phyloP scores from a whole-genome alignment of 2,329 filamentous ascomycete genomes.

The Chaetomiaceae sp. region DNA sequence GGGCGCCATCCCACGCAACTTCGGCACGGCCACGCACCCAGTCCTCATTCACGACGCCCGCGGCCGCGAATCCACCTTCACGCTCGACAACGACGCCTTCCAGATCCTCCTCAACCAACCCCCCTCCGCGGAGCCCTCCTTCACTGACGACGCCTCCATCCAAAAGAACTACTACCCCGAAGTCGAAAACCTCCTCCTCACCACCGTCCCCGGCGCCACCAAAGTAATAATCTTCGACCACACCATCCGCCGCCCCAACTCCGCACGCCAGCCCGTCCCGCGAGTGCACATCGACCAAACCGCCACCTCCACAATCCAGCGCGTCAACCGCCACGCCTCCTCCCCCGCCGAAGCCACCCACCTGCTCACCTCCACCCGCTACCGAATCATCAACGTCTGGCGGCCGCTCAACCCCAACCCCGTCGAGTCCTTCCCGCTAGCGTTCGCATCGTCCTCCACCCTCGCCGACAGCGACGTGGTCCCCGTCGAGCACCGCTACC shows the following conservation, averaged over 20 bases:
- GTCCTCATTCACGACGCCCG: constrained; percentile 69
- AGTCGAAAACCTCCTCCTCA: constrained; percentile 65
- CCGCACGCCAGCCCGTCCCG: constrained; percentile 63
- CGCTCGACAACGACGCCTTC: constrained; percentile 56
- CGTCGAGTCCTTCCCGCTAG: constrained; percentile 62
- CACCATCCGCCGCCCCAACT: constrained; percentile 67
- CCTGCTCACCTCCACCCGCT: constrained; percentile 58
- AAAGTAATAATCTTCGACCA: constrained; percentile 78
- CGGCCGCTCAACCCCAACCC: constrained; percentile 56
- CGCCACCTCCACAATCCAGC: constrained; percentile 55
- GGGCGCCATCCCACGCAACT: constrained; percentile 63
- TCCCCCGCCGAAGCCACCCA: constrained; percentile 56
- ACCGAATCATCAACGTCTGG: constrained; percentile 88
- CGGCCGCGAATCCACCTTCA: constrained; percentile 51
- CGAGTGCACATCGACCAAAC: constrained; percentile 84
- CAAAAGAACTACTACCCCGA: constrained; percentile 76
- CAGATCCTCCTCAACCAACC: constrained; percentile 55
- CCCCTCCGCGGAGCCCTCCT: constrained; percentile 49
- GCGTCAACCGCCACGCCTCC: constrained; percentile 63
- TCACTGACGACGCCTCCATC: constrained; percentile 66
- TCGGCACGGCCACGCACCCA: constrained; percentile 42
- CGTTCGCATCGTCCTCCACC: constrained; percentile 60
- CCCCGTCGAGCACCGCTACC: constrained; percentile 69
- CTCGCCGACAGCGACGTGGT: constrained; percentile 62
- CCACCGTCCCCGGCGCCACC: constrained; percentile 60